Evolutionary conservation across 2,329 filamentous ascomycete species (phyloP).

Genomic region (Hymenoscyphus scutula): DNA sequence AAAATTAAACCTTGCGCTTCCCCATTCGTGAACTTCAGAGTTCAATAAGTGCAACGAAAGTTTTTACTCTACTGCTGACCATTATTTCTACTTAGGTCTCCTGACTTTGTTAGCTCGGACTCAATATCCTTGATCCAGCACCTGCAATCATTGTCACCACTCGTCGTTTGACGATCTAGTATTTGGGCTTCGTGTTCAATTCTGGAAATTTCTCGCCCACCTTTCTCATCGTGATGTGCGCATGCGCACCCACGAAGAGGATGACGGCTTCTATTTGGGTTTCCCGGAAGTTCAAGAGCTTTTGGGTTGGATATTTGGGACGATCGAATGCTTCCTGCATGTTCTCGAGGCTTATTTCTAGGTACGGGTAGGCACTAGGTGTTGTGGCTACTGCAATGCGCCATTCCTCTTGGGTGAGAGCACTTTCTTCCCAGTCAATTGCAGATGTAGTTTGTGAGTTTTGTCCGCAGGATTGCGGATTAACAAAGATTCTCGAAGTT

Average conservation of each 20-base stretch:
- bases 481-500: no score
- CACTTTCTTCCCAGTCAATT: no score
- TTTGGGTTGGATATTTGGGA: not conserved
- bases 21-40: slow-evolving; percentile 7
- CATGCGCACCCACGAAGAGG: slow-evolving; percentile 52
- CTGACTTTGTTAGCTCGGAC: slow-evolving; percentile 5
- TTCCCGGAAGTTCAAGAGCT: not conserved
- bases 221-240: slow-evolving; percentile 53
- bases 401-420: no score
- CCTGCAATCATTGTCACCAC: slow-evolving; percentile 2
- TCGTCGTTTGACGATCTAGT: slow-evolving; percentile 10
- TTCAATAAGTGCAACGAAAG: slow-evolving; percentile 10
- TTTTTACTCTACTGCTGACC: slow-evolving; percentile 15
- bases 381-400: no score
- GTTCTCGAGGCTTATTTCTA: no score
- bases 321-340: not conserved
- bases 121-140: slow-evolving; percentile 7
- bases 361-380: no score
- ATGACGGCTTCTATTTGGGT: slow-evolving; percentile 13
- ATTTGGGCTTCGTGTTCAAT: slow-evolving; percentile 25
- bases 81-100: slow-evolving; percentile 16
- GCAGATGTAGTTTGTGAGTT: no score
- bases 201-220: slow-evolving; percentile 28
- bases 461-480: no score
- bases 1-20: slow-evolving; percentile 9